These are phyloP conservation scores for Ailanthus altissimus DNA, from an alignment of 345 rosid genomes.

Conservation along the genomic window DNA sequence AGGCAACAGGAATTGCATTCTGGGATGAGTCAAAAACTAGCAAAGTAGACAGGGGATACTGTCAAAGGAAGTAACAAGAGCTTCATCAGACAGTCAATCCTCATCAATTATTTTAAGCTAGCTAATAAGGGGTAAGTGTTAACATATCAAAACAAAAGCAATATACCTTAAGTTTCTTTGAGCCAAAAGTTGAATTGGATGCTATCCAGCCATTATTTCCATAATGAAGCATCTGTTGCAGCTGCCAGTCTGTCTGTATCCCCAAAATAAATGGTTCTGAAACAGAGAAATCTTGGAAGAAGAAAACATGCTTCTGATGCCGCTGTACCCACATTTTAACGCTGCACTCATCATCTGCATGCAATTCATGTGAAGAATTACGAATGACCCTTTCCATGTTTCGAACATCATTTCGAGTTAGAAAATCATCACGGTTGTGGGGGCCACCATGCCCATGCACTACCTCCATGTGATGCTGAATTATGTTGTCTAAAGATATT, in stretches of 20 bases:
- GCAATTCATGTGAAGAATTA: slow-evolving; percentile 42
- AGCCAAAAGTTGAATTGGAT: slow-evolving; percentile 52
- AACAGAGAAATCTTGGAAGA: slow-evolving; percentile 41
- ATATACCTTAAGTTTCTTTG: slow-evolving; percentile 54
- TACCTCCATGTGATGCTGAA: slow-evolving; percentile 50
- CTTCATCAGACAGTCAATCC: slow-evolving; percentile 5
- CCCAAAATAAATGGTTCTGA: slow-evolving; percentile 48
- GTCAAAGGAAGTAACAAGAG: slow-evolving; percentile 24
- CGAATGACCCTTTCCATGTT: slow-evolving; percentile 54
- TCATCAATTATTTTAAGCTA: slow-evolving; percentile 15
- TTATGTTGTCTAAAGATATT: slow-evolving; percentile 47
- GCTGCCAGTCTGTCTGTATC: slow-evolving; percentile 63
- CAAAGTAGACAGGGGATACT: slow-evolving; percentile 51
- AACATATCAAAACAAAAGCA: background rate
- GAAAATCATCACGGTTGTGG: slow-evolving; percentile 60
- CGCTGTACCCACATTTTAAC: slow-evolving; percentile 51
- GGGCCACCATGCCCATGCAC: slow-evolving; percentile 58
- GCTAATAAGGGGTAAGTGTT: background rate
- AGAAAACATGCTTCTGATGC: slow-evolving; percentile 50
- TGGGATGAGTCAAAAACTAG: slow-evolving; percentile 50
- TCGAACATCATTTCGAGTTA: slow-evolving; percentile 54
- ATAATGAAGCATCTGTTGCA: slow-evolving; percentile 53
- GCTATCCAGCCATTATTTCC: slow-evolving; percentile 46
- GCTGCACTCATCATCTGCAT: slow-evolving; percentile 45
- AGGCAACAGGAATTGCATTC: slow-evolving; percentile 59